Evolutionary conservation across 768 basidiomycete species (phyloP), one percentile per base, ranked within the genome.

Genomic region (Kwoniella shandongensis): DNA sequence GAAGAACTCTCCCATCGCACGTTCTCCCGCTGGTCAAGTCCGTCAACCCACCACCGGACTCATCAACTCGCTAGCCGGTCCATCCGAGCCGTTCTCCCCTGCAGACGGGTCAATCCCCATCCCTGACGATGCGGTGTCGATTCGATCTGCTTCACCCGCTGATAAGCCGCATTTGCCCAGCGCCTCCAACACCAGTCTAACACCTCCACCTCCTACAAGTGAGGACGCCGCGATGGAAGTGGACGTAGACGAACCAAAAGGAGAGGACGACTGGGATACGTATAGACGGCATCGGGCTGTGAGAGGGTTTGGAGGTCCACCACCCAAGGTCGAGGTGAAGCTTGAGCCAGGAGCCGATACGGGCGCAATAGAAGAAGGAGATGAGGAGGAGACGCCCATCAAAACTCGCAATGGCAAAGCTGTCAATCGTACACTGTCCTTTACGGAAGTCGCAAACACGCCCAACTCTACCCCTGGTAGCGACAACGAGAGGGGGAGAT

Each of bases 121-220:
- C 27, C 41, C 56, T 26, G 56, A 58, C 26, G 56, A 58, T 30
- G 56, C 50, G 25, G 41, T 58, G 12, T 58, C 56, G 6, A 49
- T 49, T 26, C 29, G 56, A 46, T 58, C 49, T 8, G 50, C 47
- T 18, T 51, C 49, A n/a, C 56, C 56, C n/a, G 40, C 7, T 11
- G 81, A 74, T 81, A 48, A 80, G 80, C 57, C 81, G 80, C 73
- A 80, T 83, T 51, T 79, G 76, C 51, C 61, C 81, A 77, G 53
- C 57, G 18, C 53, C 65, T 54, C 78, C 78, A 62, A 79, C 78
- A 64, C 78, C 76, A 58, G 80, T 51, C 78, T 82, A 54, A 82
- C 82, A 42, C 80, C 83, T 61, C 83, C 69, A 18, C 69, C 83
- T 79, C 83, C 86, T 45, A 87, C 88, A 54, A 88, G 89, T 64